Percentiles rank a stretch among this genome's conserved stretches.
Evolutionary conservation across 1,284 basidiomycete genomes (phyloP).

Genomic region (Ceratobasidium sp.): DNA sequence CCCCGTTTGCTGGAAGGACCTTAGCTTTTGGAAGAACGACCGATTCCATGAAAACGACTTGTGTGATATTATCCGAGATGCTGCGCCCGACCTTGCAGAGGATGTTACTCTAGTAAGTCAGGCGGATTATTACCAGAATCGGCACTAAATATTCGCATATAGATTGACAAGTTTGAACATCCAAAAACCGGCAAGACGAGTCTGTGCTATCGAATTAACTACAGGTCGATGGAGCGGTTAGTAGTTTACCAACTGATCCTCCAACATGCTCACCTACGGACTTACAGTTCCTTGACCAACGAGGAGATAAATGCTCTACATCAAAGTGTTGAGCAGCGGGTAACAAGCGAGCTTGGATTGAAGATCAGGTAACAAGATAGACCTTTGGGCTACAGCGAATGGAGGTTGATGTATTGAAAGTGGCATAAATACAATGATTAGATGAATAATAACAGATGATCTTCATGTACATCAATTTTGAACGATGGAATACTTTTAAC

Average conservation of each 20-base stretch:
- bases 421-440: constrained; percentile 45
- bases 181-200: constrained; percentile 85
- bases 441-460: constrained; percentile 41
- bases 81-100: constrained; percentile 91
- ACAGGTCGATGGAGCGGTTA: constrained; percentile 95
- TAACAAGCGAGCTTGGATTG: constrained; percentile 54
- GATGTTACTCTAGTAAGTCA: constrained; percentile 79
- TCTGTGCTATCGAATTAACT: constrained; percentile 91
- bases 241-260: not conserved
- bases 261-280: not conserved
- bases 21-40: constrained; percentile 81
- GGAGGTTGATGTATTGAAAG: constrained; percentile 76
- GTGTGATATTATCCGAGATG: constrained; percentile 91
- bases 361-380: constrained; percentile 50
- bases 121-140: not conserved
- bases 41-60: constrained; percentile 94
- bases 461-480: constrained; percentile 37
- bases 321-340: constrained; percentile 50
- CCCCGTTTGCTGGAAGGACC: constrained; percentile 87
- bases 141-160: constrained; percentile 13
- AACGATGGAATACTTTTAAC: constrained; percentile 17
- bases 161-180: constrained; percentile 94
- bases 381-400: constrained; percentile 27
- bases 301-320: constrained; percentile 89
- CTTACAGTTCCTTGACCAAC: constrained; percentile 84